Base-by-base conservation (phyloP, 306 rosid species). In the Vicia villosa region DNA sequence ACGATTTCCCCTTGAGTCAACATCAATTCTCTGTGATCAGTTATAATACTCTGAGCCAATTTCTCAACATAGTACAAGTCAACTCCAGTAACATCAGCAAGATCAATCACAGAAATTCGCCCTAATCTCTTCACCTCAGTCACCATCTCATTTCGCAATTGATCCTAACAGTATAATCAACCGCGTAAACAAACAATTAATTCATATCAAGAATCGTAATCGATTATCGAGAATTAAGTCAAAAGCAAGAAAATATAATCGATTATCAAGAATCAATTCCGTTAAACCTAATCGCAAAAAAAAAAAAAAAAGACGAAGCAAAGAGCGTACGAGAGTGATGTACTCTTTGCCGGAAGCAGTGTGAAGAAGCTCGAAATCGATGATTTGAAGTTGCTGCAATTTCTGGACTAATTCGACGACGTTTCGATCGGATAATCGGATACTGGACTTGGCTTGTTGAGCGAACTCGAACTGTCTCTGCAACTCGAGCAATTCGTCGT, bases 341-440 rank as follows among this genome's bases (percentile, higher is more conserved):
- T 91, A 95, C 61, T 94, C 98, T 86, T 88, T 88, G 87, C 97
- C 98, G 75, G 98, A 83, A 64, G 85, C 91, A 28, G 98, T 90
- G 84, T 90, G 92, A 50, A 90, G 97, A 43, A 94, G 98, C 26
- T 94, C 92, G 86, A 90, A 94, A 85, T 94, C 97, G 78, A 94
- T 87, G 79, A 94, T 87, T 51, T 77, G 86, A 60, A 94, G 99
- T 77, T 94, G 89, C 56, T 89, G 99, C 55, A 94, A 90, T 78
- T 91, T 94, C 26, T 91, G 96, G 73, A 94, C 85, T 74, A 94
- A 87, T 83, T 94, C 97, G 77, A 94, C 97, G 70, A 94, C 95
- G 81, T 94, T 94, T 77, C 99, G 86, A 42, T 94, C 97, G 71
- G 99, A 94, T 70, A 94, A 83, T 41, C 97, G 89, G 63, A 91